Percentiles rank a stretch among this genome's conserved stretches.
phyloP scores from a whole-genome alignment of 805 yeast species.

The Candida palmyrensis region DNA sequence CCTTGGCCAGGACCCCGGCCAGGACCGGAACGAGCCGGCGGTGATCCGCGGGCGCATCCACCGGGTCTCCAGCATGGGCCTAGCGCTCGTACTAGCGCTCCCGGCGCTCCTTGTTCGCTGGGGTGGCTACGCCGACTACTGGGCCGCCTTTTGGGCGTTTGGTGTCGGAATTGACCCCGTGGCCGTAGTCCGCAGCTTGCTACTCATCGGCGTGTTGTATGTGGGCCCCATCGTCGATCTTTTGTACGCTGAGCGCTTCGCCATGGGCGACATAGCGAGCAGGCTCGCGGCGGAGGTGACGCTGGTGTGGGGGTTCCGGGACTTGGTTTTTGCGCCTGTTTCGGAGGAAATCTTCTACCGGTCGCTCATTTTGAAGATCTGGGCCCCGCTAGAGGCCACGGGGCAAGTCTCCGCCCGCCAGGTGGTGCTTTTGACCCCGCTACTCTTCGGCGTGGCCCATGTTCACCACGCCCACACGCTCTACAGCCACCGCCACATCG shows the following conservation, averaged over 20 bases:
- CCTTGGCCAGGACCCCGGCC: constrained; percentile 18
- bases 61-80: constrained; percentile 30
- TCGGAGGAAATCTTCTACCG: constrained; percentile 77
- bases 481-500: constrained; percentile 18
- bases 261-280: constrained; percentile 12
- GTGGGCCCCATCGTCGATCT: constrained; percentile 35
- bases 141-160: constrained; percentile 7
- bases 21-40: constrained; percentile 36
- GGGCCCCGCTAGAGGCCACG: constrained; percentile 8
- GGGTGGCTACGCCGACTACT: constrained; percentile 5
- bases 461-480: constrained; percentile 64
- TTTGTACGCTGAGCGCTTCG: constrained; percentile 4
- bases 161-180: constrained; percentile 3
- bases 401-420: constrained; percentile 3
- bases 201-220: constrained; percentile 37
- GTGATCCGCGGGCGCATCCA: constrained; percentile 39
- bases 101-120: constrained; percentile 22
- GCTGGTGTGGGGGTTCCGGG: constrained; percentile 42
- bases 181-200: constrained; percentile 13
- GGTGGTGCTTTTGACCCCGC: constrained; percentile 45
- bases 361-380: constrained; percentile 32
- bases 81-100: constrained; percentile 19
- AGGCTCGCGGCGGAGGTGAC: constrained; percentile 14
- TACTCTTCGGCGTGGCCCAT: constrained; percentile 74
- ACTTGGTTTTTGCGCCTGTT: constrained; percentile 64